Conservation (phyloP, 2,329 filamentous ascomycete genomes). For the Phoma herbarum region DNA sequence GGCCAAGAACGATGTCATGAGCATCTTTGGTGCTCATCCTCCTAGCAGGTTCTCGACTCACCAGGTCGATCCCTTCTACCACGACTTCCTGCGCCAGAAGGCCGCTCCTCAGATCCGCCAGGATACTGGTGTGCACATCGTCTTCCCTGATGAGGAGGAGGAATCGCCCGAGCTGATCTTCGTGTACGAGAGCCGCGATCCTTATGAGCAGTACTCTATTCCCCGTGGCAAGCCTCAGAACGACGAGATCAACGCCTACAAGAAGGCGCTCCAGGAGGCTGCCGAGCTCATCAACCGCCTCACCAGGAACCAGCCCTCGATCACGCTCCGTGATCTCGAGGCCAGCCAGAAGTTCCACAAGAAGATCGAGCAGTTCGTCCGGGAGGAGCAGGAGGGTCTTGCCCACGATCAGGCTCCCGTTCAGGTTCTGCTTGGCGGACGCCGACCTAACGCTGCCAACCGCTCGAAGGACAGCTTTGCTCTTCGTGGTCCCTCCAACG, state of each 20-base stretch:
- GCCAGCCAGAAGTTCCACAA: constrained; percentile 69
- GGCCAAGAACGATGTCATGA: constrained; percentile 77
- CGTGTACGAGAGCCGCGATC: constrained; percentile 75
- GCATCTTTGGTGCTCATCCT: constrained; percentile 76
- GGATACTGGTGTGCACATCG: constrained; percentile 75
- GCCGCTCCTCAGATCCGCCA: constrained; percentile 70
- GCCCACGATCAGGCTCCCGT: constrained; percentile 63
- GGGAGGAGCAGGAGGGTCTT: constrained; percentile 62
- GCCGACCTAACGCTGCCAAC: constrained; percentile 59
- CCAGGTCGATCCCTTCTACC: constrained; percentile 79
- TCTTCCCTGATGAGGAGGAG: constrained; percentile 72
- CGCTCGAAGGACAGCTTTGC: constrained; percentile 67
- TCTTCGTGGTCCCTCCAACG: constrained; percentile 77
- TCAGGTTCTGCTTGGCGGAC: constrained; percentile 61
- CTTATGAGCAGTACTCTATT: constrained; percentile 61
- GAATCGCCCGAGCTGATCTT: constrained; percentile 71
- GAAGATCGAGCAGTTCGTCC: constrained; percentile 68
- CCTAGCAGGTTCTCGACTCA: constrained; percentile 74
- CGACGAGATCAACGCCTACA: constrained; percentile 64
- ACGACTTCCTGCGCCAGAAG: constrained; percentile 73
- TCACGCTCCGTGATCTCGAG: constrained; percentile 63
- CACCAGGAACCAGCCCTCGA: constrained; percentile 63
- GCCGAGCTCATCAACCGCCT: constrained; percentile 64
- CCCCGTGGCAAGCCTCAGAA: constrained; percentile 64
- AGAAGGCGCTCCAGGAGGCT: constrained; percentile 66